These are phyloP conservation scores for Amphichorda felina DNA, from an alignment of 2,329 filamentous ascomycete genomes.

Conservation along the genomic window DNA sequence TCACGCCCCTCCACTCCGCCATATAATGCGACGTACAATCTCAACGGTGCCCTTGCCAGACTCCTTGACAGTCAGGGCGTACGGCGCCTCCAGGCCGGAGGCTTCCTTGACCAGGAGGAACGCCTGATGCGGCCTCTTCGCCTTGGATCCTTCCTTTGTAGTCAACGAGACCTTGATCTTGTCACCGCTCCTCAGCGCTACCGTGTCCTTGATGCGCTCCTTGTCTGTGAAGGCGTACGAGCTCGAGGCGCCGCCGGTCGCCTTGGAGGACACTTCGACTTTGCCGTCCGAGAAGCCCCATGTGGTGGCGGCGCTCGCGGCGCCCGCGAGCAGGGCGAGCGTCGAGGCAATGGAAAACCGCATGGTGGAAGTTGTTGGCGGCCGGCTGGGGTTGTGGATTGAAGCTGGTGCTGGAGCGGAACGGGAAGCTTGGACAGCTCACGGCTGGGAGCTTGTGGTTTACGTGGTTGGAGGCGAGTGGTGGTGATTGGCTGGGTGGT, in stretches of 20 bases:
- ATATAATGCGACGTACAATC: conserved; percentile 48
- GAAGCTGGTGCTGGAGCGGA: conserved; percentile 11
- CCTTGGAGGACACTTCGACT: conserved; percentile 54
- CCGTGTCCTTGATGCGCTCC: conserved; percentile 46
- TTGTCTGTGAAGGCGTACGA: conserved; percentile 47
- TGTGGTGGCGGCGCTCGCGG: conserved; percentile 40
- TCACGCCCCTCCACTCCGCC: neutral
- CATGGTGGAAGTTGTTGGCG: conserved; percentile 16
- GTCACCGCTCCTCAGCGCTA: conserved; percentile 57
- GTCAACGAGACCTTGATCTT: conserved; percentile 75
- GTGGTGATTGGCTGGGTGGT: conserved; percentile 7
- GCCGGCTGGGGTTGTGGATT: conserved; percentile 7
- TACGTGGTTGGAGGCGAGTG: conserved; percentile 11
- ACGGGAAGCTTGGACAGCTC: conserved; percentile 8
- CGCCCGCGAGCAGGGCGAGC: conserved; percentile 31
- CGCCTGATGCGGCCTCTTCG: conserved; percentile 84
- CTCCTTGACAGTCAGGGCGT: conserved; percentile 73
- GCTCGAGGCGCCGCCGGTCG: conserved; percentile 47
- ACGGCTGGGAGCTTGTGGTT: conserved; percentile 10
- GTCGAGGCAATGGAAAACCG: conserved; percentile 23
- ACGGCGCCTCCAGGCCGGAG: conserved; percentile 76
- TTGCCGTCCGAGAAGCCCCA: conserved; percentile 69
- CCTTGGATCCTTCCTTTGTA: conserved; percentile 63
- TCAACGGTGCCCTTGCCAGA: conserved; percentile 78
- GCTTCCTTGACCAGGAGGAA: conserved; percentile 75